Conservation (phyloP, 805 yeast genomes). For the Saccharomycopsis sp. region DNA sequence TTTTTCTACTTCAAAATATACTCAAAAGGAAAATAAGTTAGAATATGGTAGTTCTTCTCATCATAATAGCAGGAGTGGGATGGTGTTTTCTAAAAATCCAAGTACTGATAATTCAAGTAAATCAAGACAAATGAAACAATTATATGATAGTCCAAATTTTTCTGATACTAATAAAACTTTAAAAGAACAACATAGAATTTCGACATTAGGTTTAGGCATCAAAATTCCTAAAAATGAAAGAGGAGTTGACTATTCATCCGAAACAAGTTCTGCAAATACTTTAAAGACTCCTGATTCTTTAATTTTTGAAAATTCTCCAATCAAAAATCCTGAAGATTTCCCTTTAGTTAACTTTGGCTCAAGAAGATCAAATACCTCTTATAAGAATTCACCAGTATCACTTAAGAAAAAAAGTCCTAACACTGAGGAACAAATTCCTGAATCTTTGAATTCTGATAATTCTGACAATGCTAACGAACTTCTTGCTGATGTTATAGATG, state of each 20-base stretch:
- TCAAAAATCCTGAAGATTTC: constrained; percentile 10
- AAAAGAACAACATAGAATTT: constrained; percentile 12
- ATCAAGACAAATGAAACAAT: constrained; percentile 2
- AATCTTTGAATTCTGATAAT: constrained; percentile 1
- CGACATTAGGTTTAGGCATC: constrained; percentile 12
- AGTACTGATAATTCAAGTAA: constrained; percentile 1
- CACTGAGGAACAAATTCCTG: neutral
- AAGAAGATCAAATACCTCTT: constrained; percentile 9
- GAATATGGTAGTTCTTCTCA: neutral
- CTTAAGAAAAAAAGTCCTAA: neutral
- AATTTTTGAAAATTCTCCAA: constrained; percentile 12
- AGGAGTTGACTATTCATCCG: constrained; percentile 2
- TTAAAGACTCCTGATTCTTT: constrained; percentile 8
- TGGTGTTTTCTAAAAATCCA: constrained; percentile 4
- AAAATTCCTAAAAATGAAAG: constrained; percentile 1
- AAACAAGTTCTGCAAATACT: neutral
- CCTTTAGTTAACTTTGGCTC: constrained; percentile 11
- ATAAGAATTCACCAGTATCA: constrained; percentile 9
- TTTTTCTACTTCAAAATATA: neutral
- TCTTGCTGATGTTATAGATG: constrained; percentile 5
- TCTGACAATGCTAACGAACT: constrained; percentile 4
- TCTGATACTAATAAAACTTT: constrained; percentile 7
- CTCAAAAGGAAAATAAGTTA: neutral
- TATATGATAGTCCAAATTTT: constrained; percentile 8
- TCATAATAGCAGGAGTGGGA: constrained; percentile 3